Conservation (phyloP, 106 monocot species). For the Acorus gramineus region DNA sequence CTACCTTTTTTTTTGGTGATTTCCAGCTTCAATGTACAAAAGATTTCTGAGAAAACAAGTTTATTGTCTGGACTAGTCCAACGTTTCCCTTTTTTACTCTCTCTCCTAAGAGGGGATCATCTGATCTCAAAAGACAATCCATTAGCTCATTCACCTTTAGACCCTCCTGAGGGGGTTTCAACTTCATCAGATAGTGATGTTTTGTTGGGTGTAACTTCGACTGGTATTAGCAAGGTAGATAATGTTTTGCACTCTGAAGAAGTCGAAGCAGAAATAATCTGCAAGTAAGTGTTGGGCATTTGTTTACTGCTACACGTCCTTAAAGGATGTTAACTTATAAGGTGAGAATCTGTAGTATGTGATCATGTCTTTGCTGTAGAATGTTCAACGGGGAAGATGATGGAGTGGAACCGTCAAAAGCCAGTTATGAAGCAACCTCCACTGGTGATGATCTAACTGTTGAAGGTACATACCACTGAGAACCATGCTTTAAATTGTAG, state of each 20-base stretch:
- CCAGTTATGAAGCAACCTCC: slow-evolving; percentile 2
- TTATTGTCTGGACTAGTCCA: slow-evolving; percentile 51
- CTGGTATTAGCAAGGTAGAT: slow-evolving; percentile 10
- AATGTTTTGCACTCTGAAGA: slow-evolving; percentile 16
- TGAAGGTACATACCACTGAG: slow-evolving; percentile 17
- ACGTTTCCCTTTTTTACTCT: slow-evolving; percentile 49
- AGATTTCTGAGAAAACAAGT: slow-evolving; percentile 23
- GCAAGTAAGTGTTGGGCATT: slow-evolving; percentile 21
- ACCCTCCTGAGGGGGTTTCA: slow-evolving; percentile 4
- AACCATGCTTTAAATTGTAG: too few relatives aligned
- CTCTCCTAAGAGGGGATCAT: slow-evolving; percentile 31
- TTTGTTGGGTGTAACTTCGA: slow-evolving; percentile 8
- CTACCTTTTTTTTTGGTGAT: background rate
- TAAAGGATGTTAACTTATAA: background rate
- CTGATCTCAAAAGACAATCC: slow-evolving; percentile 1
- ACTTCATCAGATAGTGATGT: slow-evolving; percentile 7
- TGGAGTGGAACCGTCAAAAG: slow-evolving; percentile 9
- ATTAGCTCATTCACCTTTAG: slow-evolving; percentile 1
- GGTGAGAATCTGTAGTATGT: background rate
- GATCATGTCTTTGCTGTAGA: slow-evolving; percentile 20
- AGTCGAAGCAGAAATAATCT: slow-evolving; percentile 1
- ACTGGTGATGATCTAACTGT: slow-evolving; percentile 9
- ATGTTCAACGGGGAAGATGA: slow-evolving; percentile 9
- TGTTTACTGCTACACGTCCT: background rate
- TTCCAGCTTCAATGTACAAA: slow-evolving; percentile 25